phyloP scores from a whole-genome alignment of 352 stramenopile species.

The Elongisporangium prolatum region DNA sequence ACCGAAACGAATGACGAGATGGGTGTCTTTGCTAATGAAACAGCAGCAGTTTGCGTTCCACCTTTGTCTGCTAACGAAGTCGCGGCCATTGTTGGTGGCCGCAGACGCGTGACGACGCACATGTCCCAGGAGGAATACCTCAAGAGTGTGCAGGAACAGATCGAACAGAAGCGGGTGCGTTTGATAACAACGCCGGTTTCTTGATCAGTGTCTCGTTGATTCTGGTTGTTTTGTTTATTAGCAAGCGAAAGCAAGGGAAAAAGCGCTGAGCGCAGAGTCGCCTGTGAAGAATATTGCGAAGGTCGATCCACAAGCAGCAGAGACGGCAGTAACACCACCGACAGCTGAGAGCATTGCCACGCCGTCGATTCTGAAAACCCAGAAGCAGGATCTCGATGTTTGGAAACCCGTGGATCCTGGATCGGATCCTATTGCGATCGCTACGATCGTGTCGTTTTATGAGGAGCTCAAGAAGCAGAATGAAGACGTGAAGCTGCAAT shows the following conservation, averaged over 20 bases:
- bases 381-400: not conserved
- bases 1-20: not conserved
- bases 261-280: not conserved
- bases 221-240: no score
- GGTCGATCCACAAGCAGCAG: not conserved
- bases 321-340: not conserved
- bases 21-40: not conserved
- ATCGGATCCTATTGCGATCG: slow-evolving; percentile 21
- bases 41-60: not conserved
- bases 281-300: not conserved
- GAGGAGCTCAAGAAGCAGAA: slow-evolving; percentile 55
- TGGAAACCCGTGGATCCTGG: slow-evolving; percentile 1
- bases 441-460: slow-evolving; percentile 50
- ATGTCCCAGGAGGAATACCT: slow-evolving; percentile 34
- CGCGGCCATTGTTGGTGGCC: slow-evolving; percentile 1
- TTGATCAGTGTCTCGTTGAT: no score
- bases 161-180: slow-evolving; percentile 44
- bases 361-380: not conserved
- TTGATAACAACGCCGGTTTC: not conserved
- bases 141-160: slow-evolving; percentile 36
- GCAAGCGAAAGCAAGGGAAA: slow-evolving; percentile 5
- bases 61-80: not conserved
- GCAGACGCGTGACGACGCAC: slow-evolving; percentile 6
- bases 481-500: slow-evolving; percentile 47
- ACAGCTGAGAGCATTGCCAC: not conserved